A percentile compares a stretch with the other conserved stretches of the same genome.
phyloP scores from a whole-genome alignment of 805 yeast species.

The Yarrowia yakushimensis region DNA sequence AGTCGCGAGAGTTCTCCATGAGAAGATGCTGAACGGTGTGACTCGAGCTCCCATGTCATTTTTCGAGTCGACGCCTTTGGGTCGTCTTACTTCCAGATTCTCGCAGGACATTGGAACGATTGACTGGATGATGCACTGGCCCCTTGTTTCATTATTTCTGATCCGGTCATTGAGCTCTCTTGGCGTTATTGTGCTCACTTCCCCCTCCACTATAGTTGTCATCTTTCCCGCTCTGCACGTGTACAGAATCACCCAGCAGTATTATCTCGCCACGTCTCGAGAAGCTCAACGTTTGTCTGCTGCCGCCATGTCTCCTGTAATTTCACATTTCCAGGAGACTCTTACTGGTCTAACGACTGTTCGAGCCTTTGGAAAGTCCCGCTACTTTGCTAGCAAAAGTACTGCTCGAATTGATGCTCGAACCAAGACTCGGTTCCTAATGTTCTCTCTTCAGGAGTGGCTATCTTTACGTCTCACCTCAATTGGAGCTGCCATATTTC shows the following conservation, averaged over 20 bases:
- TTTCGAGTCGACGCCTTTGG: conserved; percentile 93
- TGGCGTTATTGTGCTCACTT: conserved; percentile 76
- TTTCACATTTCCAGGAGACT: conserved; percentile 79
- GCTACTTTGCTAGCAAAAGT: conserved; percentile 55
- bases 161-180: conserved; percentile 53
- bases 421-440: conserved; percentile 77
- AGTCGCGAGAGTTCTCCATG: conserved; percentile 50
- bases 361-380: conserved; percentile 64
- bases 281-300: conserved; percentile 74
- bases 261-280: conserved; percentile 66
- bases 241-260: conserved; percentile 67
- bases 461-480: conserved; percentile 51
- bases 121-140: conserved; percentile 59
- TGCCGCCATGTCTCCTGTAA: conserved; percentile 69
- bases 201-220: conserved; percentile 72
- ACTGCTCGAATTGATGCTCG: conserved; percentile 55
- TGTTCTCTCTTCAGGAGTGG: conserved; percentile 86
- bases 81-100: conserved; percentile 84
- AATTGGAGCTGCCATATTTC: conserved; percentile 26
- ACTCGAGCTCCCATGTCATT: conserved; percentile 90
- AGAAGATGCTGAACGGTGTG: conserved; percentile 69
- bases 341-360: conserved; percentile 74
- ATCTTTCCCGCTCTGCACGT: conserved; percentile 64
- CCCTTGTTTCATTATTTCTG: conserved; percentile 39
- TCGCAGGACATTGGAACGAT: conserved; percentile 85